Evolutionary conservation across 306 rosid genomes (phyloP).

Genomic region (Quercus variabilis): DNA sequence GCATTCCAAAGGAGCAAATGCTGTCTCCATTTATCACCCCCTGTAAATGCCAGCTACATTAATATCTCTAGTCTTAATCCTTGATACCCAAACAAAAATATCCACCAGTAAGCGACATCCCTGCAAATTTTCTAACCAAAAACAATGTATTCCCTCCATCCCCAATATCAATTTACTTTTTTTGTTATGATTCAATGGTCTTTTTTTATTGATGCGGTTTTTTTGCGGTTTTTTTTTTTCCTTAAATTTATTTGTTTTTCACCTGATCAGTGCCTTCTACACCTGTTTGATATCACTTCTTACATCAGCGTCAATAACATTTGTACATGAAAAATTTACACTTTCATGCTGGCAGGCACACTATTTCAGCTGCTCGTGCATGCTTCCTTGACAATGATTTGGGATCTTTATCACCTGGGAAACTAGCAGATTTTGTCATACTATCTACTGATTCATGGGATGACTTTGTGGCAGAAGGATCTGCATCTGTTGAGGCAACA

Average conservation of each 20-base stretch:
- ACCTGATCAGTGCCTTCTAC: conserved; percentile 1
- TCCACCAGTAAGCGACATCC: neutral
- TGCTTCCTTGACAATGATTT: conserved; percentile 69
- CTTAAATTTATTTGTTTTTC: neutral
- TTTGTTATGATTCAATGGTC: neutral
- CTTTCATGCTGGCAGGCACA: conserved; percentile 47
- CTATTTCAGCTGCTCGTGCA: conserved; percentile 78
- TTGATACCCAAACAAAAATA: neutral
- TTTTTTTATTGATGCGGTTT: neutral
- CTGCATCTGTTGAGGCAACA: conserved; percentile 67
- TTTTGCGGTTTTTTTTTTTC: neutral
- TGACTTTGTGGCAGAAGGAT: conserved; percentile 46
- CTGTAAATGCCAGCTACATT: neutral
- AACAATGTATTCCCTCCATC: neutral
- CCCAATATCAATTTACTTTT: too few relatives aligned
- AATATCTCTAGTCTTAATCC: neutral
- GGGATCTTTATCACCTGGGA: conserved; percentile 71
- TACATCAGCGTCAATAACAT: neutral
- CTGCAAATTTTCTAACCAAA: neutral
- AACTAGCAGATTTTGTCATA: conserved; percentile 80
- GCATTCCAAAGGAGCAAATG: too few relatives aligned
- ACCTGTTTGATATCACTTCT: neutral
- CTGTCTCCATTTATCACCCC: too few relatives aligned
- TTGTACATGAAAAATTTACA: neutral
- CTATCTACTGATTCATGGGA: conserved; percentile 65